Percentiles rank a stretch among this genome's conserved stretches.
These are phyloP conservation scores for Skeletonema grethae DNA, from an alignment of 108 stramenopile species.

Conservation along the genomic window DNA sequence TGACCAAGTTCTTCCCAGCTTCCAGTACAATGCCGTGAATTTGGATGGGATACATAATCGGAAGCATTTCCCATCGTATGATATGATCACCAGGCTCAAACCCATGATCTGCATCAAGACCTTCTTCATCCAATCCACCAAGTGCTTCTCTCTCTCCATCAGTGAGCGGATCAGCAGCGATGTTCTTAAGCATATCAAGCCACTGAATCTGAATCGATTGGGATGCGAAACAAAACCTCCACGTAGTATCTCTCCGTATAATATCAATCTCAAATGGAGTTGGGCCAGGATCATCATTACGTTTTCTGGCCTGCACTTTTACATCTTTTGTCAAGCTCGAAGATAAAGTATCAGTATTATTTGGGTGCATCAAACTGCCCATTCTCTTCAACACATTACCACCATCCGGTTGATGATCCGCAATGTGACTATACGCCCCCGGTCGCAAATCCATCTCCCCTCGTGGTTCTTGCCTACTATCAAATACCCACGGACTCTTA, in stretches of 20 bases:
- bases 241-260: slow-evolving; percentile 39
- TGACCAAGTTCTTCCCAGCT: slow-evolving; percentile 41
- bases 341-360: neutral
- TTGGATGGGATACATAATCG: slow-evolving; percentile 55
- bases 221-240: slow-evolving; percentile 59
- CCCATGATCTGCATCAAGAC: slow-evolving; percentile 45
- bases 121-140: slow-evolving; percentile 15
- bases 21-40: slow-evolving; percentile 56
- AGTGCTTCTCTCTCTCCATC: slow-evolving; percentile 10
- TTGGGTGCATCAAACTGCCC: slow-evolving; percentile 16
- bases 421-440: neutral
- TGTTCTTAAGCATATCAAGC: slow-evolving; percentile 30
- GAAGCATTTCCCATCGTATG: slow-evolving; percentile 60
- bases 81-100: slow-evolving; percentile 61
- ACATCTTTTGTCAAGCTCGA: slow-evolving; percentile 1
- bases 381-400: slow-evolving; percentile 4
- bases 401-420: neutral
- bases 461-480: slow-evolving; percentile 27
- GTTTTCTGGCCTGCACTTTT: slow-evolving; percentile 27
- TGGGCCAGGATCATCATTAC: slow-evolving; percentile 33
- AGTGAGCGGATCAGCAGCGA: slow-evolving; percentile 4
- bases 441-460: slow-evolving; percentile 38
- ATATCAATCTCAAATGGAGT: slow-evolving; percentile 52
- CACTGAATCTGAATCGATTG: slow-evolving; percentile 37
- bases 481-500: slow-evolving; percentile 35